phyloP scores from a whole-genome alignment of 805 yeast species.

The Blastobotrys muscicola region DNA sequence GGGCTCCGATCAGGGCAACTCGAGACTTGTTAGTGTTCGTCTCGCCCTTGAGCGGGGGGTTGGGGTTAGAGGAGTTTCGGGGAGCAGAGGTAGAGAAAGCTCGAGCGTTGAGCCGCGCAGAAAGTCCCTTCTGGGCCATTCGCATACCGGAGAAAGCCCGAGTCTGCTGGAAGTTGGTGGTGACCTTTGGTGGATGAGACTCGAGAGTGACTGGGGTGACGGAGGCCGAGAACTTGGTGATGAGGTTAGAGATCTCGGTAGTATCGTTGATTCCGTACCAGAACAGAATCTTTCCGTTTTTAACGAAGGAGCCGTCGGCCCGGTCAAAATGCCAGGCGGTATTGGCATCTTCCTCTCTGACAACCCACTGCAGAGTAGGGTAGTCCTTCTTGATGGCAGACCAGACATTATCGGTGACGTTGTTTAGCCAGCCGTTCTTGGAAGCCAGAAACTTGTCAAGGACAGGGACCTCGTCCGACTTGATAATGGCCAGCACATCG shows the following conservation, averaged over 20 bases:
- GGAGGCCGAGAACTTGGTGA: conserved; percentile 38
- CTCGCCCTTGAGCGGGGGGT: conserved; percentile 63
- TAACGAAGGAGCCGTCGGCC: conserved; percentile 89
- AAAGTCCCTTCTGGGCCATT: conserved; percentile 1
- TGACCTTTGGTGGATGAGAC: conserved; percentile 1
- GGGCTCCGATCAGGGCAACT: conserved; percentile 94
- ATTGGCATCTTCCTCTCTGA: conserved; percentile 82
- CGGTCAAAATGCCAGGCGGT: conserved; percentile 85
- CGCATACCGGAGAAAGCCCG: neutral
- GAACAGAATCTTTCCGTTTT: conserved; percentile 80
- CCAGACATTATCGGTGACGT: conserved; percentile 92
- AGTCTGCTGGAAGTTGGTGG: neutral
- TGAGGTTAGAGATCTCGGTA: conserved; percentile 50
- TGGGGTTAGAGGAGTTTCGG: conserved; percentile 39
- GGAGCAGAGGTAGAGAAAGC: conserved; percentile 18
- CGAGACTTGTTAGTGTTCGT: conserved; percentile 51
- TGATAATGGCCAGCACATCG: conserved; percentile 85
- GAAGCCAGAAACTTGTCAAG: conserved; percentile 82
- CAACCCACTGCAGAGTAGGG: conserved; percentile 73
- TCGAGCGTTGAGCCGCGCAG: conserved; percentile 12
- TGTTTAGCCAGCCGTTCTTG: conserved; percentile 92
- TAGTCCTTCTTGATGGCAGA: conserved; percentile 68
- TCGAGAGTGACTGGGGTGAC: conserved; percentile 11
- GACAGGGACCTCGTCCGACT: conserved; percentile 45
- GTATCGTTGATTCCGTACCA: conserved; percentile 84